Percentiles rank a stretch among this genome's conserved stretches.
phyloP scores from a whole-genome alignment of 75 land plant genomes.

The Azolla pinnata region DNA sequence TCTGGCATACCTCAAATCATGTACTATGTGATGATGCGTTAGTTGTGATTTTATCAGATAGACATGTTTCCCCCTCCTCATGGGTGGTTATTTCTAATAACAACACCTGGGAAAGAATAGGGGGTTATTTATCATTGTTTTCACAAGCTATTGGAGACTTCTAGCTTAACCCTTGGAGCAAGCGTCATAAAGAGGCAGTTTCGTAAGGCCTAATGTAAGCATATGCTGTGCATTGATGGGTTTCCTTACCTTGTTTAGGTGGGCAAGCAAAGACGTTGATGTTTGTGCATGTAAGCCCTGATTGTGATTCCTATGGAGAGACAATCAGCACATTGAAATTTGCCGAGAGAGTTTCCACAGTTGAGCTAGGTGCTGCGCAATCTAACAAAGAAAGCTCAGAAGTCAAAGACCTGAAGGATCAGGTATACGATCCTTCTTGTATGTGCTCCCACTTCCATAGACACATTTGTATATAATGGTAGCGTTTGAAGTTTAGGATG shows the following conservation, averaged over 20 bases:
- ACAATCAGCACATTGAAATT: slow-evolving; percentile 65
- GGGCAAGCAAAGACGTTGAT: slow-evolving; percentile 65
- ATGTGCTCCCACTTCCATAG: background rate
- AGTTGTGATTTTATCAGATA: no score
- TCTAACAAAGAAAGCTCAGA: slow-evolving; percentile 55
- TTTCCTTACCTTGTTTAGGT: no score
- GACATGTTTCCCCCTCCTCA: no score
- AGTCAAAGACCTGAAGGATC: slow-evolving; percentile 52
- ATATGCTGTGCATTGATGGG: no score
- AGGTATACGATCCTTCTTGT: no score
- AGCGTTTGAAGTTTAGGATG: background rate
- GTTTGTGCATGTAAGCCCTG: slow-evolving; percentile 70
- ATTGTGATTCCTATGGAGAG: slow-evolving; percentile 42
- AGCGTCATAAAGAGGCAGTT: no score
- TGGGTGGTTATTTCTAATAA: no score
- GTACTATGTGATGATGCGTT: background rate
- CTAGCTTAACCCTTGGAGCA: no score
- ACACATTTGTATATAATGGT: background rate
- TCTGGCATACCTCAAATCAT: slow-evolving; percentile 5
- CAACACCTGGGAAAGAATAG: no score
- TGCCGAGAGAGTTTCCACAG: slow-evolving; percentile 57
- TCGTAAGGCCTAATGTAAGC: no score
- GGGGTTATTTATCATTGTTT: no score
- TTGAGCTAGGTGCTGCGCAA: slow-evolving; percentile 63
- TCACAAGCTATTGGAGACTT: no score